phyloP scores from a whole-genome alignment of 148 eudicot species.

The Simmondsia chinensis region DNA sequence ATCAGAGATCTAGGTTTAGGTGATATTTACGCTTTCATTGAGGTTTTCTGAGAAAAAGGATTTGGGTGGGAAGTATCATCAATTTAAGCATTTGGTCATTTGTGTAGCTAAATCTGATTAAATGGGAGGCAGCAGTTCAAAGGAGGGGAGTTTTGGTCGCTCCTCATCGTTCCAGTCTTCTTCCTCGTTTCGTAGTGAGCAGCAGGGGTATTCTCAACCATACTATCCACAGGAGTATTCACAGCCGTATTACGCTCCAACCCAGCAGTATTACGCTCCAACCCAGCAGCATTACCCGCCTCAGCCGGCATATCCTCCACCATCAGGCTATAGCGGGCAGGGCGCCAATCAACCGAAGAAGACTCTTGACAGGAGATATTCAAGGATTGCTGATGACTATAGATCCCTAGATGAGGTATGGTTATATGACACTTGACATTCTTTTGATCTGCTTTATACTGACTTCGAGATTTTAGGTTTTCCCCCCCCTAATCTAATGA shows the following conservation, averaged over 20 bases:
- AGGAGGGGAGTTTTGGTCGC: constrained; percentile 18
- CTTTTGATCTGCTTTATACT: not conserved
- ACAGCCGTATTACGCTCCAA: constrained; percentile 29
- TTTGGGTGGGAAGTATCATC: no score
- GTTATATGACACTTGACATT: no score
- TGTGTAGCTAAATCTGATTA: no score
- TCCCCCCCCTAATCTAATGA: not conserved
- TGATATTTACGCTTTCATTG: no score
- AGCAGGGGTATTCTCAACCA: constrained; percentile 31
- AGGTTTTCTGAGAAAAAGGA: no score
- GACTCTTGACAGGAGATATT: constrained; percentile 66
- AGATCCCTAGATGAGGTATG: constrained; percentile 82
- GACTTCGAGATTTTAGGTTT: not conserved
- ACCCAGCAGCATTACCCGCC: constrained; percentile 21
- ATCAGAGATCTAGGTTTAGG: no score
- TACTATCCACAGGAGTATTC: constrained; percentile 18
- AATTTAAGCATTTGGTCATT: no score
- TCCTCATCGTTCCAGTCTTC: constrained; percentile 17
- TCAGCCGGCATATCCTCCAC: constrained; percentile 16
- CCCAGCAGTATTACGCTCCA: constrained; percentile 29
- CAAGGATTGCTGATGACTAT: constrained; percentile 85
- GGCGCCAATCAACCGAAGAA: constrained; percentile 28
- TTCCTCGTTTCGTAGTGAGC: constrained; percentile 18
- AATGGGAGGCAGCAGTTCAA: constrained; percentile 57
- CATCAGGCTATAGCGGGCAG: constrained; percentile 17